phyloP scores from a whole-genome alignment of 2,329 filamentous ascomycete species.

The Thyridium curvatum region DNA sequence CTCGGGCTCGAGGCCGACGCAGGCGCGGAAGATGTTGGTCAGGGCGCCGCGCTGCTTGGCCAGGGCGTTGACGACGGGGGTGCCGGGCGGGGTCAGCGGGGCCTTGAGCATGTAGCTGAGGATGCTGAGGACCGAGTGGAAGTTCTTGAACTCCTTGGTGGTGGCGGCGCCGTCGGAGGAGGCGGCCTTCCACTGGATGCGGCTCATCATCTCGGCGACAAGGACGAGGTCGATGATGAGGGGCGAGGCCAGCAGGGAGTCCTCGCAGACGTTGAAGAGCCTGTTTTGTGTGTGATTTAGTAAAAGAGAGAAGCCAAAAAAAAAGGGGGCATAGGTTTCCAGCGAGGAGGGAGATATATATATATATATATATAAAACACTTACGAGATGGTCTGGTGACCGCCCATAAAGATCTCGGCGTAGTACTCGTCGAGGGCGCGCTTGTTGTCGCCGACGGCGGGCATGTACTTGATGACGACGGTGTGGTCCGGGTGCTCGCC shows the following conservation, averaged over 20 bases:
- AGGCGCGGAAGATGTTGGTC: slow-evolving; percentile 98
- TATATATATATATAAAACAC: too few relatives aligned
- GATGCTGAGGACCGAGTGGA: slow-evolving; percentile 95
- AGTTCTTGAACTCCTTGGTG: slow-evolving; percentile 73
- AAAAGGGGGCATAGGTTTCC: background rate
- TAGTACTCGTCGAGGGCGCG: slow-evolving; percentile 98
- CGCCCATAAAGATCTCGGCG: slow-evolving; percentile 97
- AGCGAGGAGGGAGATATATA: too few relatives aligned
- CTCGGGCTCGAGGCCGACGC: slow-evolving; percentile 93
- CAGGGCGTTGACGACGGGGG: slow-evolving; percentile 90
- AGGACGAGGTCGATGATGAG: slow-evolving; percentile 96
- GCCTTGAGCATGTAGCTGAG: slow-evolving; percentile 99
- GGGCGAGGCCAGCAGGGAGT: slow-evolving; percentile 90
- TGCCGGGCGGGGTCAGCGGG: slow-evolving; percentile 86
- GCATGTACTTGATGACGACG: slow-evolving; percentile 99
- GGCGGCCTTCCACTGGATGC: slow-evolving; percentile 78
- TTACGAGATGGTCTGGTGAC: slow-evolving; percentile 91
- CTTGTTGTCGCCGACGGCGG: slow-evolving; percentile 97
- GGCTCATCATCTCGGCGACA: slow-evolving; percentile 95
- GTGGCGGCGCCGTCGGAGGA: slow-evolving; percentile 39
- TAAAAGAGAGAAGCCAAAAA: background rate
- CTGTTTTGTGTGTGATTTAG: slow-evolving; percentile 35
- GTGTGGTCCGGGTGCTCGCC: slow-evolving; percentile 97
- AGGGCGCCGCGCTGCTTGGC: slow-evolving; percentile 92
- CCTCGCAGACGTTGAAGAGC: slow-evolving; percentile 98